phyloP scores from a whole-genome alignment of 1,284 basidiomycete species.

The Fistulinella cinereoalba region DNA sequence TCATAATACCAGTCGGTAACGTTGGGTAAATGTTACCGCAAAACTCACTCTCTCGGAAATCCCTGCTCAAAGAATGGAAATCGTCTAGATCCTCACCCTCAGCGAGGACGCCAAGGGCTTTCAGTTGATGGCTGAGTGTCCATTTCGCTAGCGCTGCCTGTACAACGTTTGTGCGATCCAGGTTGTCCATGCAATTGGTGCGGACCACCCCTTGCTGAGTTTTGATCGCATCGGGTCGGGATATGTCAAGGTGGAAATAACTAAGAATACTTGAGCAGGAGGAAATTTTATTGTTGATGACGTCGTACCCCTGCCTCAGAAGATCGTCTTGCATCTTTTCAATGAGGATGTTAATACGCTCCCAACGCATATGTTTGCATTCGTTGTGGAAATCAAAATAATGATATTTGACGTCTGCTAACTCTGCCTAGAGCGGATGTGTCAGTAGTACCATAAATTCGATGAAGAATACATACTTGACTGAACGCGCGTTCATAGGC shows the following conservation, averaged over 20 bases:
- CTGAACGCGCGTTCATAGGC: slow-evolving; percentile 83
- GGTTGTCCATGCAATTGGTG: slow-evolving; percentile 94
- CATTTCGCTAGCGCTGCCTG: slow-evolving; percentile 87
- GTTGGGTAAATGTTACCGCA: too few species aligned
- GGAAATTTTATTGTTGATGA: background rate
- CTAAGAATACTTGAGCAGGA: slow-evolving; percentile 37
- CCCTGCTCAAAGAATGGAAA: slow-evolving; percentile 72
- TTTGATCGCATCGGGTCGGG: slow-evolving; percentile 45
- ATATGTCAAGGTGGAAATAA: slow-evolving; percentile 68
- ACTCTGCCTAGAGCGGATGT: slow-evolving; percentile 45
- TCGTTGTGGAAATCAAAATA: slow-evolving; percentile 99
- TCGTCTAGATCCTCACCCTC: slow-evolving; percentile 72
- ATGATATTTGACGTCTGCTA: slow-evolving; percentile 78
- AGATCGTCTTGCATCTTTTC: slow-evolving; percentile 77
- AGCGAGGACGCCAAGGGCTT: slow-evolving; percentile 66
- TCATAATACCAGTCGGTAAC: slow-evolving; percentile 1
- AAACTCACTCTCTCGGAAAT: slow-evolving; percentile 84
- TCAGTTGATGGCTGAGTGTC: slow-evolving; percentile 80
- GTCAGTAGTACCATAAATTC: slow-evolving; percentile 3
- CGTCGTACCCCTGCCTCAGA: slow-evolving; percentile 62
- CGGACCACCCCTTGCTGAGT: slow-evolving; percentile 69
- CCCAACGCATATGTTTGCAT: slow-evolving; percentile 95
- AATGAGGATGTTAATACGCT: slow-evolving; percentile 84
- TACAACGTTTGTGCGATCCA: slow-evolving; percentile 96
- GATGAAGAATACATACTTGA: slow-evolving; percentile 41